Evolutionary conservation across 1,284 basidiomycete species (phyloP), one percentile per base, ranked within the genome.

Genomic region (Ustilago hordei): DNA sequence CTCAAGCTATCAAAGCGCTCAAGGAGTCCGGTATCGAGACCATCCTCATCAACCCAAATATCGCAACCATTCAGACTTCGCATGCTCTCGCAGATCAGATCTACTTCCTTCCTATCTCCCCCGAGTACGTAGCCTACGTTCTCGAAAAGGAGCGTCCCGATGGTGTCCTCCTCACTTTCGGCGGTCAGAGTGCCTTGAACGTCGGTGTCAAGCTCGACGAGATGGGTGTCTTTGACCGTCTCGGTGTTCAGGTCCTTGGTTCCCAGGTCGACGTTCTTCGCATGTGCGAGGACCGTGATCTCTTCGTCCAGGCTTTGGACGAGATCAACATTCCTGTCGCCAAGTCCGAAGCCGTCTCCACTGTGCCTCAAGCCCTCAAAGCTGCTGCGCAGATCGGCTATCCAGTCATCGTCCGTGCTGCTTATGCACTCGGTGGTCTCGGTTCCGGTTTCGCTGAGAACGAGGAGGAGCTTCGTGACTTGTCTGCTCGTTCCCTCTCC

Each of bases 291-390:
- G 97, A 99, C 87, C 92, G 97, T 78, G 94, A 99, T 83, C 90
- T 99, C 56, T 99, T 99, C 88, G 95, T 96, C 35, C 91, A 97
- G 88, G 97, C 97, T 73, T 89, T 99, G 64, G 97, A 97, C 88
- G 93, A 99, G 90, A 99, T 99, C 86, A 92, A 96, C 86, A 98
- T 99, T 79, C 97, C 97, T 47, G 96, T 93, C 60, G 97, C 97
- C 43, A 92, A 95, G 81, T 98, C 96, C 36, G 97, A 95, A 31
- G 97, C 97, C 69, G 97, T 99, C 19, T 97, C 95, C n/a, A 92
- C 92, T 7, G 95, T 99, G 72, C 92, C 93, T 80, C 95, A 91
- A 75, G 97, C 97, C 17, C 91, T 99, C 60, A 90, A 91, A 65
- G 97, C 97, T 31, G 97, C 96, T 13, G 91, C 92, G 78, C 88